phyloP scores from a whole-genome alignment of 306 rosid genomes.

The Spatholobus suberectus region DNA sequence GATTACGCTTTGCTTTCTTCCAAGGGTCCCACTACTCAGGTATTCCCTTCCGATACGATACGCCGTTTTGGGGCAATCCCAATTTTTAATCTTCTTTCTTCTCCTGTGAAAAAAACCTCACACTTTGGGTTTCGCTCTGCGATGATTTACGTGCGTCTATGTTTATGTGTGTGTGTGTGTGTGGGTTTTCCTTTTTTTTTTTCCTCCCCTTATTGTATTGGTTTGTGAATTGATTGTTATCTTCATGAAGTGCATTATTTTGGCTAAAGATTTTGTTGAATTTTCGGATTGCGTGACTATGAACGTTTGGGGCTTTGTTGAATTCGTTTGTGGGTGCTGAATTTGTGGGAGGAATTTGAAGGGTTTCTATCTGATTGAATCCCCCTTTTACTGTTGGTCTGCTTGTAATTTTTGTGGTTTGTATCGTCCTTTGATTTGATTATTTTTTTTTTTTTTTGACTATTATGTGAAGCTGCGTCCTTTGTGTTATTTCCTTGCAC shows the following conservation, averaged over 20 bases:
- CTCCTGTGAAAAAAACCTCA: not conserved
- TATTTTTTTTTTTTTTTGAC: not conserved
- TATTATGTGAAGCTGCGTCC: slow-evolving; percentile 11
- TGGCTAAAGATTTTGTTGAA: no score
- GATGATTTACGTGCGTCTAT: not conserved
- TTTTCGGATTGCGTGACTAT: not conserved
- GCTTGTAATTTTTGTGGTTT: slow-evolving; percentile 8
- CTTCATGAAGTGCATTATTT: not conserved
- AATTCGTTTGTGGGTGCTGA: slow-evolving; percentile 1
- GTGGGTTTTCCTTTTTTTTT: not conserved
- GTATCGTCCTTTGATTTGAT: not conserved
- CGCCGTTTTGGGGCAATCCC: slow-evolving; percentile 3
- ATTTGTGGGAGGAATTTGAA: slow-evolving; percentile 2
- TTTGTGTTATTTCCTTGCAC: not conserved
- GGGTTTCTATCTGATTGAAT: slow-evolving; percentile 2
- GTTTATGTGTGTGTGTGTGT: not conserved
- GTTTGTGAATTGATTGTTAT: slow-evolving; percentile 13
- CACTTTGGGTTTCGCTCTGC: not conserved
- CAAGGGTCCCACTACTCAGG: slow-evolving; percentile 77
- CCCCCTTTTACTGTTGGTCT: not conserved
- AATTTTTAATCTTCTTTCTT: not conserved
- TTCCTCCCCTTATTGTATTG: not conserved
- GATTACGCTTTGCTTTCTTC: slow-evolving; percentile 50
- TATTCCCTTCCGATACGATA: slow-evolving; percentile 31
- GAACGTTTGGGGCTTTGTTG: not conserved